phyloP scores from a whole-genome alignment of 345 rosid genomes.

The Murraya paniculata region DNA sequence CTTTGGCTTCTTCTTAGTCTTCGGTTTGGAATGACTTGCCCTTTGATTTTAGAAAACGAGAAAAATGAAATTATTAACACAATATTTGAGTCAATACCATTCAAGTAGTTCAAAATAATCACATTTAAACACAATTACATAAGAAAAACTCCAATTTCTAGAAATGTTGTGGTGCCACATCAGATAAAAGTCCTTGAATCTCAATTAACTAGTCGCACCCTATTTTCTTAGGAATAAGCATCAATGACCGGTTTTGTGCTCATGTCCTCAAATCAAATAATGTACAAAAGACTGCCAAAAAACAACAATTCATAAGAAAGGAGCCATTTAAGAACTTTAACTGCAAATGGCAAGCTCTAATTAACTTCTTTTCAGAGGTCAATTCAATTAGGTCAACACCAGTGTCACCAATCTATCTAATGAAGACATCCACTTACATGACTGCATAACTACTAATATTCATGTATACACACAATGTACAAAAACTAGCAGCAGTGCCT shows the following conservation, averaged over 20 bases:
- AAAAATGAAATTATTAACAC: background rate
- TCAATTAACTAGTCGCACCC: background rate
- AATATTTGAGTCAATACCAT: background rate
- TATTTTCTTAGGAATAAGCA: background rate
- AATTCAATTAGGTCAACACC: background rate
- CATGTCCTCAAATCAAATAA: background rate
- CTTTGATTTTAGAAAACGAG: constrained; percentile 51
- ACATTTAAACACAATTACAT: background rate
- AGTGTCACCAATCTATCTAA: background rate
- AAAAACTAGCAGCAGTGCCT: background rate
- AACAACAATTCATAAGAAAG: background rate
- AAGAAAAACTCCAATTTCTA: background rate
- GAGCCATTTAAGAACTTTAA: background rate
- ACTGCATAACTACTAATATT: background rate
- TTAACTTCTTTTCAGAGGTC: background rate
- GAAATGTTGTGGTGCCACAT: background rate
- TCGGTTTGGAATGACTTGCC: constrained; percentile 50
- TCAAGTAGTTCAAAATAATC: background rate
- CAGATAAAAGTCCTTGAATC: background rate
- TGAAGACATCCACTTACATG: background rate
- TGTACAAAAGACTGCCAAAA: background rate
- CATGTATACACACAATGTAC: background rate
- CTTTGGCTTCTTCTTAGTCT: constrained; percentile 85
- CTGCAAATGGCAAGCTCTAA: background rate
- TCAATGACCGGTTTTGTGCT: background rate